Conservation (phyloP, 768 basidiomycete species). For the Mycena capillaripes region DNA sequence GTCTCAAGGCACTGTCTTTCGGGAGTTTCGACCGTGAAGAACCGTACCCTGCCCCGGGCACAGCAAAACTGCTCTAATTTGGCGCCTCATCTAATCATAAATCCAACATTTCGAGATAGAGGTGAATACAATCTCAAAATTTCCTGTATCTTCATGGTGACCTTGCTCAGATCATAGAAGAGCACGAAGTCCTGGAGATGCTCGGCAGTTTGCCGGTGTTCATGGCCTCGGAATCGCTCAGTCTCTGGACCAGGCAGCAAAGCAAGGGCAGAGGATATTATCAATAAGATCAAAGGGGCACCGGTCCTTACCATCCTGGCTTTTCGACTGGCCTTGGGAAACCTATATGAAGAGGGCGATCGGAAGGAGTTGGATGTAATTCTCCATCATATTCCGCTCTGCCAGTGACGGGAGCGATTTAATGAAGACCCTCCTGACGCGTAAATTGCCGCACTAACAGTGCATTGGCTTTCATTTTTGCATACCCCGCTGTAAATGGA, state of each 20-base stretch:
- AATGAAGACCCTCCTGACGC: not conserved
- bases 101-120: not conserved
- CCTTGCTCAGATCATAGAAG: not conserved
- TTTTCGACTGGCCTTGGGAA: not conserved
- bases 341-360: not conserved
- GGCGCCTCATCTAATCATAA: not conserved
- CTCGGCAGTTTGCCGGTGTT: not conserved
- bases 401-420: not conserved
- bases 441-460: constrained; percentile 1
- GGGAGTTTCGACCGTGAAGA: not conserved
- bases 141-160: not conserved
- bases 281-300: not conserved
- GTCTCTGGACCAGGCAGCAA: not conserved
- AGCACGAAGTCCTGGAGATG: no score
- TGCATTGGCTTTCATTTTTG: constrained; percentile 14
- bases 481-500: no score
- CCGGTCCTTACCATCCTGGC: constrained; percentile 6
- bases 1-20: not conserved
- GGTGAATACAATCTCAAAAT: not conserved
- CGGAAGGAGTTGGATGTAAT: not conserved
- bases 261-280: not conserved
- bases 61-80: not conserved
- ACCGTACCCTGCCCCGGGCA: not conserved
- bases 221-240: not conserved
- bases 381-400: not conserved